Percentiles rank a stretch among this genome's conserved stretches.
Conservation (phyloP, 2,329 filamentous ascomycete genomes). For the Aspergillus uvarum region DNA sequence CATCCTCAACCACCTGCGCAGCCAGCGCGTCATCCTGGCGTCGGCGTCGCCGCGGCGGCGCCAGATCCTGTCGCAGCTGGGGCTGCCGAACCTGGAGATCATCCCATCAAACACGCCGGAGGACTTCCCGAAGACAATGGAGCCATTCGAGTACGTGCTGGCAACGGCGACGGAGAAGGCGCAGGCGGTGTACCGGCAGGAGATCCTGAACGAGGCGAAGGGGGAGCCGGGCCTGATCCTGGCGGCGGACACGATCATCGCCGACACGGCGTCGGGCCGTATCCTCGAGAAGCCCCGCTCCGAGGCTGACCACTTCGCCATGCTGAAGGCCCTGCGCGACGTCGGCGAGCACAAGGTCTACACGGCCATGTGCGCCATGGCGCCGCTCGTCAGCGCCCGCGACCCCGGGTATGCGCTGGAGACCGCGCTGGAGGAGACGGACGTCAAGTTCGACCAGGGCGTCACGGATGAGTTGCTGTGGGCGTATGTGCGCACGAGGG, state of each 20-base stretch:
- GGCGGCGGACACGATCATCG: constrained; percentile 87
- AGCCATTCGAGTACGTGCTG: constrained; percentile 87
- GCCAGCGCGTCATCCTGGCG: constrained; percentile 81
- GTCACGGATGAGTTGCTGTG: constrained; percentile 80
- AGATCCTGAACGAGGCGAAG: constrained; percentile 55
- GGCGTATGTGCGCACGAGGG: constrained; percentile 67
- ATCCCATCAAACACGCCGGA: constrained; percentile 80
- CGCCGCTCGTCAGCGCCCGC: constrained; percentile 74
- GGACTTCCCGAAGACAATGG: constrained; percentile 75
- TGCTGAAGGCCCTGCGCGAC: constrained; percentile 80
- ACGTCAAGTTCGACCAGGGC: constrained; percentile 77
- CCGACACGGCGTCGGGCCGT: constrained; percentile 65
- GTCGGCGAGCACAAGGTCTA: constrained; percentile 75
- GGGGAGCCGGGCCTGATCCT: constrained; percentile 82
- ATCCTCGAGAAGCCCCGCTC: constrained; percentile 89
- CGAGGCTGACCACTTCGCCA: constrained; percentile 76
- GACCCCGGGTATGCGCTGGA: constrained; percentile 84
- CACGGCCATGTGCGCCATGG: constrained; percentile 81
- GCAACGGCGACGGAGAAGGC: constrained; percentile 83
- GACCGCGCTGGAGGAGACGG: constrained; percentile 83
- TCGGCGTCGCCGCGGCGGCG: constrained; percentile 83
- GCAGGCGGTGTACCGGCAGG: constrained; percentile 66
- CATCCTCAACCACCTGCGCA: constrained; percentile 71
- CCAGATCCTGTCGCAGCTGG: constrained; percentile 75
- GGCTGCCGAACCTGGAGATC: constrained; percentile 78